Conservation (phyloP, 768 basidiomycete species). For the Lentinula sp. region DNA sequence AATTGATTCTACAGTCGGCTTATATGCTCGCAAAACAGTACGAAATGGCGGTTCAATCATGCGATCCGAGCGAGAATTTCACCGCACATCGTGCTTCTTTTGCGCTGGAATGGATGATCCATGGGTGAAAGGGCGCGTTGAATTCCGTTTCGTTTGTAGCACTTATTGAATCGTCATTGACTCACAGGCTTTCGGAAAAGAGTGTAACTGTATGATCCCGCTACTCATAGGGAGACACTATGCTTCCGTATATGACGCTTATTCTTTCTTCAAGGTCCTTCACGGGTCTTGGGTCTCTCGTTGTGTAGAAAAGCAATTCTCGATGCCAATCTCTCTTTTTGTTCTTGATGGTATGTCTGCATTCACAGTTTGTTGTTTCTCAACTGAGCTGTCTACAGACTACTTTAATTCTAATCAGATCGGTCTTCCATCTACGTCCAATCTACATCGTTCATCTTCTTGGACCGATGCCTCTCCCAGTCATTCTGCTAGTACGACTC, state of each 20-base stretch:
- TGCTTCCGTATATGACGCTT: background rate
- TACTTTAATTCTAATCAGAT: background rate
- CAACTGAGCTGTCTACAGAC: background rate
- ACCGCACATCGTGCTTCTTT: conserved; percentile 1
- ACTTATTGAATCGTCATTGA: background rate
- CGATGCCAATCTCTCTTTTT: background rate
- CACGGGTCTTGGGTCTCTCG: background rate
- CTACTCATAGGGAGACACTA: background rate
- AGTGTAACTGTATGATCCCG: background rate
- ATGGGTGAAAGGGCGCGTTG: background rate
- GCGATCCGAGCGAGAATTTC: background rate
- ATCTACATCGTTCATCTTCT: background rate
- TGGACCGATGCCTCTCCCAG: background rate
- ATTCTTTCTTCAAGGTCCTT: background rate
- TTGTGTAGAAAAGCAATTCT: background rate
- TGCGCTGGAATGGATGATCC: conserved; percentile 1
- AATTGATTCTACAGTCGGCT: background rate
- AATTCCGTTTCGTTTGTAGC: background rate
- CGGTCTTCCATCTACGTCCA: too few species aligned
- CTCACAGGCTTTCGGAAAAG: background rate
- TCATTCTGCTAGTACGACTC: background rate
- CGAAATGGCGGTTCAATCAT: background rate
- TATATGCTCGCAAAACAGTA: background rate
- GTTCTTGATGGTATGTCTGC: conserved; percentile 2
- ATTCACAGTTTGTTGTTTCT: background rate